These are phyloP conservation scores for Chaetoceros tenuissimus DNA, from an alignment of 108 stramenopile species.

Conservation along the genomic window DNA sequence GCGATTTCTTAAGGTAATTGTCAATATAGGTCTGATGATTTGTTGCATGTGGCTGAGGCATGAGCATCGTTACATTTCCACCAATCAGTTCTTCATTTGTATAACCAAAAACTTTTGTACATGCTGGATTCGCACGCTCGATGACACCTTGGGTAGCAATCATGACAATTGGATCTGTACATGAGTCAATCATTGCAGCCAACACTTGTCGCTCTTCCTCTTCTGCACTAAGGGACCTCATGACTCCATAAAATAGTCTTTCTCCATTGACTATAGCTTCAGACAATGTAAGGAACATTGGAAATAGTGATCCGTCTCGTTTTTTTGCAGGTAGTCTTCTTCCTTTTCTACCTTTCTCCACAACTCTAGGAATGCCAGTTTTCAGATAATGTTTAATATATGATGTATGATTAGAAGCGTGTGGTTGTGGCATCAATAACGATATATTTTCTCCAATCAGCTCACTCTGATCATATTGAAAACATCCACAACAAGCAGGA, in stretches of 20 bases:
- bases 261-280: too few species aligned
- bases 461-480: neutral
- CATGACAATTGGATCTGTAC: conserved; percentile 29
- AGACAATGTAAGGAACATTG: too few species aligned
- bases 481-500: neutral
- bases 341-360: too few species aligned
- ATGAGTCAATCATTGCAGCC: conserved; percentile 16
- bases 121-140: conserved; percentile 22
- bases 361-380: too few species aligned
- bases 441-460: neutral
- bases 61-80: conserved; percentile 28
- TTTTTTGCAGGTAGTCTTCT: neutral
- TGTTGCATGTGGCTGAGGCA: conserved; percentile 19
- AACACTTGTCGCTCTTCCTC: too few species aligned
- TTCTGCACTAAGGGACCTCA: too few species aligned
- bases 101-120: conserved; percentile 22
- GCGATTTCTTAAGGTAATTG: conserved; percentile 4
- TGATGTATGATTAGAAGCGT: too few species aligned
- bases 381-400: too few species aligned
- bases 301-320: too few species aligned
- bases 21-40: conserved; percentile 25
- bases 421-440: neutral
- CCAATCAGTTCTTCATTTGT: conserved; percentile 27
- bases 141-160: conserved; percentile 29
- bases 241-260: too few species aligned